Percentiles rank a stretch among this genome's conserved stretches.
phyloP scores from a whole-genome alignment of 495 filamentous ascomycete genomes.

The Neurospora sp. region DNA sequence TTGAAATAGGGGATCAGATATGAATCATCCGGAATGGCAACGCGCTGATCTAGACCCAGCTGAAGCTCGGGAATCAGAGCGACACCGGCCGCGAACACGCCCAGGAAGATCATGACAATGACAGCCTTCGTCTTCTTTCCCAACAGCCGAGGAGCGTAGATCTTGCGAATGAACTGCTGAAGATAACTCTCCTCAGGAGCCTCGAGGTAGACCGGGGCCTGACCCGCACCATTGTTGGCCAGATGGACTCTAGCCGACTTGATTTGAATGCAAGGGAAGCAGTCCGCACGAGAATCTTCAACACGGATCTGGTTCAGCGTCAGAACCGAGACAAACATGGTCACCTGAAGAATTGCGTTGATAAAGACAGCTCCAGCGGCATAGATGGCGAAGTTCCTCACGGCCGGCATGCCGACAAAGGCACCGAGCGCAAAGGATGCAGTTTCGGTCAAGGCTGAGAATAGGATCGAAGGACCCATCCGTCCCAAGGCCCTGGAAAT shows the following conservation, averaged over 20 bases:
- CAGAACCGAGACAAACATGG: slow-evolving; percentile 89
- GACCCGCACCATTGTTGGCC: slow-evolving; percentile 24
- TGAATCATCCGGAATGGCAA: slow-evolving; percentile 84
- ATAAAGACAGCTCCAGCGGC: slow-evolving; percentile 94
- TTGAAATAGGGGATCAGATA: slow-evolving; percentile 94
- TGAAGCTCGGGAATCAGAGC: slow-evolving; percentile 75
- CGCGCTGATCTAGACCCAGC: slow-evolving; percentile 86
- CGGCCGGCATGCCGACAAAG: slow-evolving; percentile 93
- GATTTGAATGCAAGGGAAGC: slow-evolving; percentile 78
- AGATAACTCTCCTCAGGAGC: slow-evolving; percentile 69
- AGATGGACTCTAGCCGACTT: slow-evolving; percentile 48
- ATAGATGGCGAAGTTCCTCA: slow-evolving; percentile 93
- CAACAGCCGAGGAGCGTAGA: slow-evolving; percentile 75
- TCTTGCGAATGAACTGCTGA: slow-evolving; percentile 76
- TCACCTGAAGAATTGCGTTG: slow-evolving; percentile 89
- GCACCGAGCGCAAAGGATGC: slow-evolving; percentile 86
- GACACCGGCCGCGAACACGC: slow-evolving; percentile 74
- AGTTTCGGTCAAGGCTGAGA: slow-evolving; percentile 88
- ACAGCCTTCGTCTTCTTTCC: slow-evolving; percentile 65
- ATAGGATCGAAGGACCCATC: slow-evolving; percentile 94
- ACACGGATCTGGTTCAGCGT: slow-evolving; percentile 82
- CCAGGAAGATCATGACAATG: slow-evolving; percentile 71
- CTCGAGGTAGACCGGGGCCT: slow-evolving; percentile 42
- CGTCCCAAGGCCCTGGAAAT: slow-evolving; percentile 77
- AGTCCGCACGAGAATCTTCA: slow-evolving; percentile 80